Conservation (phyloP, 2,329 filamentous ascomycete species). For the Camillea tinctor region DNA sequence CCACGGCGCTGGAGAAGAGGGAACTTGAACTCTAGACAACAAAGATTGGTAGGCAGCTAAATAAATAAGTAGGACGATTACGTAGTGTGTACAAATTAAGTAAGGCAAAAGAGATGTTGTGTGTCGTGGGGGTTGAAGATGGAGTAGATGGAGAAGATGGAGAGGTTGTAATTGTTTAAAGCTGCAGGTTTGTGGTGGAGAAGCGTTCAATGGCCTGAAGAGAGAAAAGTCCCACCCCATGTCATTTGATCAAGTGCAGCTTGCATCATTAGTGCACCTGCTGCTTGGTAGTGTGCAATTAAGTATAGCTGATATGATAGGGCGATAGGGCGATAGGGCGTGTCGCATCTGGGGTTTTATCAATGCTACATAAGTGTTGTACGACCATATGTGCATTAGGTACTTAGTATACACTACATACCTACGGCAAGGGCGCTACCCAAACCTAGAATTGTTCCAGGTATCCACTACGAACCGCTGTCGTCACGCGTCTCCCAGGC, state of each 20-base stretch:
- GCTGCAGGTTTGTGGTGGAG: conserved; percentile 1
- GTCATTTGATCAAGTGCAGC: conserved; percentile 20
- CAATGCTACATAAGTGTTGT: background rate
- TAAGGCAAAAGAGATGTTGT: background rate
- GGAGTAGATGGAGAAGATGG: too few relatives aligned
- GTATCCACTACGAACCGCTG: background rate
- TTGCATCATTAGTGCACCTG: background rate
- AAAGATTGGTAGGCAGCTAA: background rate
- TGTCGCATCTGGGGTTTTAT: background rate
- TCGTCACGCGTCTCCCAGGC: background rate
- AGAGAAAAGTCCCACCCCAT: background rate
- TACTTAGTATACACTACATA: too few relatives aligned
- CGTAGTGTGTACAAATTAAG: background rate
- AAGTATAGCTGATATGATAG: background rate
- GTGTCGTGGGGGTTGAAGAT: background rate
- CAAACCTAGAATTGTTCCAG: too few relatives aligned
- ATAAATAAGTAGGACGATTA: background rate
- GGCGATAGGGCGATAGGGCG: too few relatives aligned
- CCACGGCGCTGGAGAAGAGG: conserved; percentile 2
- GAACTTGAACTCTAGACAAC: background rate
- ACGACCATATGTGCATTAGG: too few relatives aligned
- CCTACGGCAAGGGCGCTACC: background rate
- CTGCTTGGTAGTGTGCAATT: background rate
- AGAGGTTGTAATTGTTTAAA: too few relatives aligned
- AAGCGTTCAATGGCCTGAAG: background rate